Base-by-base conservation (phyloP, 148 eudicot genomes). In the Fagopyrum homotropicum region DNA sequence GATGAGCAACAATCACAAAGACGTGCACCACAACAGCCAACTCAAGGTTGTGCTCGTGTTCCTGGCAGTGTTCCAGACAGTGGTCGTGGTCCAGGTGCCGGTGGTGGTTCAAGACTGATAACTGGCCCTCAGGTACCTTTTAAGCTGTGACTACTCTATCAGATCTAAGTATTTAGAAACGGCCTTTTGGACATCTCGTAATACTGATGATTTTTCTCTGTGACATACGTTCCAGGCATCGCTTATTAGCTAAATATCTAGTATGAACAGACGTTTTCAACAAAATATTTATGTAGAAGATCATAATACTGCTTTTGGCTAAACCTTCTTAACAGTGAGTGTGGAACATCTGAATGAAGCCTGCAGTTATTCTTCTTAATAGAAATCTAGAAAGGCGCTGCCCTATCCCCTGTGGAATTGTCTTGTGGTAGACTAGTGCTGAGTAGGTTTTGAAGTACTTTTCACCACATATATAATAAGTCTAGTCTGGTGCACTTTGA, bases 91-190 rank as follows among this genome's bases (percentile, higher is more conserved):
- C 43, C 69, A 64, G 15, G 45, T 64, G 55, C 69, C 30, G 15
- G 45, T 64, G 55, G 75, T 50, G 72, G 80, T 72, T 88, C 93
- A 76, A 80, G 92, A 79, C 86, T 91, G 48, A 75, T 88, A 19
- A 86, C 86, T 22, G 97, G 98, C 79, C 92, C 98, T 64, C 96
- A 91, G 92, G 98, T 94, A 59, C 86, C 69, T 76, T 56, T 11
- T 22, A 47, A 7, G 4, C 63, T 17, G 16, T 6, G 17, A 16
- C 72, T 70, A 17, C 19, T 70, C 9, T 63, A 44, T 44, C 2
- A 26, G 48, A 6, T 45, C 50, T 17, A 70, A 16, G 50, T 14
- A 17, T 9, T 22, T 59, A 59, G 3, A 59, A 57, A 0, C 22
- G 64, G 1, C 64, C 19, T 59, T 12, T 49, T 49, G 40, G 2